A percentile compares a stretch with the other conserved stretches of the same genome.
phyloP scores from a whole-genome alignment of 148 eudicot species.

The Drosera capensis region DNA sequence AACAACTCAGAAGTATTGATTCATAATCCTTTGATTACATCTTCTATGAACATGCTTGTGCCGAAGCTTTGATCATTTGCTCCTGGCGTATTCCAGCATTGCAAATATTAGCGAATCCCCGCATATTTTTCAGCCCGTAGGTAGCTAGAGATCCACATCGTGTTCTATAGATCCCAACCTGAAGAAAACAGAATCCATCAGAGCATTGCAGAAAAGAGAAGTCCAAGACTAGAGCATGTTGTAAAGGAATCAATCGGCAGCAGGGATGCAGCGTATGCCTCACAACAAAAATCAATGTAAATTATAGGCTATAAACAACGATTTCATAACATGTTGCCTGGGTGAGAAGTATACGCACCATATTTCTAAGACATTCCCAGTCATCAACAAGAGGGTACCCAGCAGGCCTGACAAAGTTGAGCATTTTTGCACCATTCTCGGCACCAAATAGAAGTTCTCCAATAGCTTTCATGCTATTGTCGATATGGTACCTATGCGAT shows the following conservation, averaged over 20 bases:
- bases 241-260: not conserved
- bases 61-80: not conserved
- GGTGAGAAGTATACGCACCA: not conserved
- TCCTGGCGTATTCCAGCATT: not conserved
- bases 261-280: too few species aligned
- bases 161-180: not conserved
- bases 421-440: not conserved
- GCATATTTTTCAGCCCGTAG: not conserved
- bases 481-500: not conserved
- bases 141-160: constrained; percentile 1
- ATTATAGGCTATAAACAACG: not conserved
- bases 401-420: not conserved
- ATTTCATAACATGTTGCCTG: not conserved
- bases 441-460: not conserved
- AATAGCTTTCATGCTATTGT: not conserved
- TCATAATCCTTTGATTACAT: too few species aligned
- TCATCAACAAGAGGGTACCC: not conserved
- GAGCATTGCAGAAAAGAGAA: not conserved
- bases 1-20: too few species aligned
- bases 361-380: not conserved
- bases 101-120: constrained; percentile 3
- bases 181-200: not conserved
- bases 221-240: not conserved
- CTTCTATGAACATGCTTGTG: constrained; percentile 2
- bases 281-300: too few species aligned